Percentiles rank a stretch among this genome's conserved stretches.
Conservation (phyloP, 2,329 filamentous ascomycete species). For the Ophiostoma sp. region DNA sequence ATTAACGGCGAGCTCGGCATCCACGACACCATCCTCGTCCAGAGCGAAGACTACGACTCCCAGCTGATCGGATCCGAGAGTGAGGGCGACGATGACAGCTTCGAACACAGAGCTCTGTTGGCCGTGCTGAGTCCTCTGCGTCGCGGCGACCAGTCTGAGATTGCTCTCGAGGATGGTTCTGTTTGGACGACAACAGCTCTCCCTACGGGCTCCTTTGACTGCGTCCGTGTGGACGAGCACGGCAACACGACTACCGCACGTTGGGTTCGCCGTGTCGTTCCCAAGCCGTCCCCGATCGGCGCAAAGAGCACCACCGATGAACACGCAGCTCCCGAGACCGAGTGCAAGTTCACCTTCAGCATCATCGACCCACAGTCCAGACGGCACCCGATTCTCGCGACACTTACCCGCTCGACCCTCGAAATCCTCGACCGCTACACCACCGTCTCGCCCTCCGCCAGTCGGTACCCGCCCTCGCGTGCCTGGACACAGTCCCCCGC, state of each 20-base stretch:
- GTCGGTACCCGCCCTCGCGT: conserved; percentile 50
- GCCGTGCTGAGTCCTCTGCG: conserved; percentile 67
- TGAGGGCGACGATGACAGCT: conserved; percentile 48
- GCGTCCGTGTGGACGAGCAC: conserved; percentile 58
- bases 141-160: conserved; percentile 59
- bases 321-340: conserved; percentile 37
- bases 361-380: conserved; percentile 68
- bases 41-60: conserved; percentile 65
- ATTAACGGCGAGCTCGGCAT: conserved; percentile 62
- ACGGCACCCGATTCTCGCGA: conserved; percentile 73
- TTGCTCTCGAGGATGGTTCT: conserved; percentile 64
- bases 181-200: conserved; percentile 58
- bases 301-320: neutral
- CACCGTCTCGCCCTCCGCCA: conserved; percentile 49
- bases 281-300: conserved; percentile 31
- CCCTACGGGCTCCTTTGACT: conserved; percentile 64
- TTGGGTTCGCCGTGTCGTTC: conserved; percentile 61
- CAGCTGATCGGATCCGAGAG: conserved; percentile 38
- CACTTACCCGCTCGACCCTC: conserved; percentile 62
- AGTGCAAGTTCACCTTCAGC: conserved; percentile 71
- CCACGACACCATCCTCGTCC: conserved; percentile 70
- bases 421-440: conserved; percentile 70
- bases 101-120: conserved; percentile 54
- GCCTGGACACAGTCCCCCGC: conserved; percentile 30
- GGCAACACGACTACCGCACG: conserved; percentile 62